phyloP scores from a whole-genome alignment of 495 filamentous ascomycete genomes.

The Daldinia concentrica region DNA sequence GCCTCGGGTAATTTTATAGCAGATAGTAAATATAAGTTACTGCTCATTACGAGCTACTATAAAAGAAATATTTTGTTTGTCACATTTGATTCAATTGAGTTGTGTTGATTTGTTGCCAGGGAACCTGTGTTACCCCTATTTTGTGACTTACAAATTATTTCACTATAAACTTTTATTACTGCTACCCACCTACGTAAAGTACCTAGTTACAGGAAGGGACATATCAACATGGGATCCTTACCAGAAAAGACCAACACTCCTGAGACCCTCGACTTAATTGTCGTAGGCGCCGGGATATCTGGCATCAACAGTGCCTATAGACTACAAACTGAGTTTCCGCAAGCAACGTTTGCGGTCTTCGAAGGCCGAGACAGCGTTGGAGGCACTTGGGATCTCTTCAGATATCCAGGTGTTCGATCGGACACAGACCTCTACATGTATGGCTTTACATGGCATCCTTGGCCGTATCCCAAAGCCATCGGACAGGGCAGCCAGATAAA shows the following conservation, averaged over 20 bases:
- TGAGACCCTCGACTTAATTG: slow-evolving; percentile 65
- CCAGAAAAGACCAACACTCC: not conserved
- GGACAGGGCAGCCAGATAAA: slow-evolving; percentile 67
- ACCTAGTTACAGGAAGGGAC: not conserved
- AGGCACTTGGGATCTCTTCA: slow-evolving; percentile 78
- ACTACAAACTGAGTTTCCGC: slow-evolving; percentile 67
- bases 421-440: slow-evolving; percentile 75
- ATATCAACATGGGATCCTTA: slow-evolving; percentile 8
- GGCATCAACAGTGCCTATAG: slow-evolving; percentile 81
- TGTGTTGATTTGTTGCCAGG: not conserved
- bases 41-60: not conserved
- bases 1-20: not conserved
- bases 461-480: slow-evolving; percentile 67
- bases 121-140: not conserved
- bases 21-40: not conserved
- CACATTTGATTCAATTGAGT: not conserved
- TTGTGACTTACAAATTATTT: not conserved
- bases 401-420: slow-evolving; percentile 74
- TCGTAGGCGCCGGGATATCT: slow-evolving; percentile 78
- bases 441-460: slow-evolving; percentile 69
- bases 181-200: not conserved
- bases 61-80: not conserved
- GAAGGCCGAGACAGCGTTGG: slow-evolving; percentile 69
- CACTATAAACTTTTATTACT: not conserved
- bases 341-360: slow-evolving; percentile 66